These are phyloP conservation scores for Mollisia scopiformis DNA, from an alignment of 2,329 filamentous ascomycete species.

Conservation along the genomic window DNA sequence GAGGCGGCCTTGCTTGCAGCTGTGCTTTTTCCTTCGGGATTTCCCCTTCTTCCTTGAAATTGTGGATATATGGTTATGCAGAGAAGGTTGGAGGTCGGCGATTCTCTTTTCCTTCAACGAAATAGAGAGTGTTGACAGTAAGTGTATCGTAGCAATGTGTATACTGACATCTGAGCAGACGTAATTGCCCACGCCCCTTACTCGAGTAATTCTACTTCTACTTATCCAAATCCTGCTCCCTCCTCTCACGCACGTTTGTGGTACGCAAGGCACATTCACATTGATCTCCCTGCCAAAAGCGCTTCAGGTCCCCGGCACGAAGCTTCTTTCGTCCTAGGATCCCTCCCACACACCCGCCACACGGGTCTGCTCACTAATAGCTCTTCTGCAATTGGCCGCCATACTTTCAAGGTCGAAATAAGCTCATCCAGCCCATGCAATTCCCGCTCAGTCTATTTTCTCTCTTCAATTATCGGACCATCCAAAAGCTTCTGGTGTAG, in stretches of 20 bases:
- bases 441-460: neutral
- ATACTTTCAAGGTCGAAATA: slow-evolving; percentile 5
- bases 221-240: neutral
- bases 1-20: neutral
- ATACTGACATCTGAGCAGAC: too few species aligned
- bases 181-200: too few species aligned
- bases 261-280: neutral
- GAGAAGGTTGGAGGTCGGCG: neutral
- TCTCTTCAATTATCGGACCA: neutral
- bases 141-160: too few species aligned
- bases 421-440: slow-evolving; percentile 7
- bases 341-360: neutral
- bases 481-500: neutral
- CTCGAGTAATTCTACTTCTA: neutral
- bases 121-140: too few species aligned
- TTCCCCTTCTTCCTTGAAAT: neutral
- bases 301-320: neutral
- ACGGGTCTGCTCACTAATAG: neutral
- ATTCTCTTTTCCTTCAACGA: too few species aligned
- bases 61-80: neutral
- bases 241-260: neutral
- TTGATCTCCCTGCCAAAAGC: neutral
- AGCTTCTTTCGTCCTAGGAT: neutral
- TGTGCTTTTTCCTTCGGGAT: neutral
- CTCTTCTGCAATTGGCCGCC: neutral